These are phyloP conservation scores for Babesia bovis DNA, from an alignment of 169 alveolate genomes.

Conservation along the genomic window DNA sequence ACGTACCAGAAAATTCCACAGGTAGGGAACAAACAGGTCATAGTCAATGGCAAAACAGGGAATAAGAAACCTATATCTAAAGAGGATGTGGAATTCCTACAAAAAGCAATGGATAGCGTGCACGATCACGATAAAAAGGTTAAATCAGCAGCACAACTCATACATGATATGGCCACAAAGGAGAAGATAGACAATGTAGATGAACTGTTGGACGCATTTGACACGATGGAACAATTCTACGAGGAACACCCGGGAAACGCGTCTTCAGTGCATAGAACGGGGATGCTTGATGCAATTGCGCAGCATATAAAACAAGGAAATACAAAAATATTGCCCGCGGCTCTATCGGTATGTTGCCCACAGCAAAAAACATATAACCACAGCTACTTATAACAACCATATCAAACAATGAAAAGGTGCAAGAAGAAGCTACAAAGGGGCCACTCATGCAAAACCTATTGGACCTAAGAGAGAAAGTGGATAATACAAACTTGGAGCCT, in stretches of 20 bases:
- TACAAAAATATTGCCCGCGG: conserved; percentile 34
- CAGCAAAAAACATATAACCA: too few species aligned
- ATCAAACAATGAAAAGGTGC: conserved; percentile 61
- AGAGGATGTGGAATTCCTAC: conserved; percentile 63
- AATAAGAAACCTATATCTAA: conserved; percentile 39
- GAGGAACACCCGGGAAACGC: conserved; percentile 70
- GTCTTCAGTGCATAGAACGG: conserved; percentile 34
- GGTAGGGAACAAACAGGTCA: neutral
- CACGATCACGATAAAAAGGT: conserved; percentile 62
- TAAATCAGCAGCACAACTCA: conserved; percentile 35
- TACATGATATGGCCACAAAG: conserved; percentile 10
- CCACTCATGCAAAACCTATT: conserved; percentile 40
- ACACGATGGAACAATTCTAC: conserved; percentile 57
- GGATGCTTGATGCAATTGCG: conserved; percentile 52
- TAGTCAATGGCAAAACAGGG: neutral
- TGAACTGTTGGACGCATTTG: conserved; percentile 41
- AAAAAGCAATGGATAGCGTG: conserved; percentile 57
- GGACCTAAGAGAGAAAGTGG: conserved; percentile 15
- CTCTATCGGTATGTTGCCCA: conserved; percentile 64
- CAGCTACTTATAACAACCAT: conserved; percentile 57
- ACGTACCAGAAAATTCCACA: conserved; percentile 33
- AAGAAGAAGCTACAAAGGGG: conserved; percentile 52
- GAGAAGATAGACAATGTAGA: neutral
- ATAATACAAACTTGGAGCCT: conserved; percentile 52
- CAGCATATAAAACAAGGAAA: conserved; percentile 26